Base-by-base conservation (phyloP, 2,329 filamentous ascomycete genomes). In the Colletotrichum lindemuthianum region DNA sequence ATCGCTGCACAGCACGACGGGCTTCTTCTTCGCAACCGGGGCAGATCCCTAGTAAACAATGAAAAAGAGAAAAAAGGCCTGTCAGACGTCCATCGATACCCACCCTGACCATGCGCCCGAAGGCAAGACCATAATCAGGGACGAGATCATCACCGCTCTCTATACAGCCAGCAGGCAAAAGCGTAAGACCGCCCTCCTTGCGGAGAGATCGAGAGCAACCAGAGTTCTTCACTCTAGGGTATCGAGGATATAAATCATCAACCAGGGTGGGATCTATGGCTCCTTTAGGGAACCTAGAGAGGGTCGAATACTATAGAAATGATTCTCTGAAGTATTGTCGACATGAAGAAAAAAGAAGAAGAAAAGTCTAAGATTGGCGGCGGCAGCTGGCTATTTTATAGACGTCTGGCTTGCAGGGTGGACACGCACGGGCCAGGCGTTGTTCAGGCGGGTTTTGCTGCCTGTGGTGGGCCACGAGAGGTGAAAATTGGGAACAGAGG, bases 301-400 rank as follows among this genome's bases (percentile, higher is more conserved):
- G 85, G 86, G 91, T 93, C 89, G 89, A 92, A 86, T 90, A 94
- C 93, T 97, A 93, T 94, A 97, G 91, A 97, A 96, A 92, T 92
- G 92, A 95, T 95, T 94, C 92, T 93, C 80, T 86, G 79, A 85
- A 85, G 83, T 86, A 86, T 86, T 86, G 84, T 87, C 85, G 84
- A 84, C 83, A 83, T 78, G 78, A 86, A 82, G 79, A 82, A 82
- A 83, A 77, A 74, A 79, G 51, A 61, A 34, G 80, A 77, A 79
- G 74, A 75, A 73, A 70, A 74, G 67, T 45, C 37, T 64, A 79
- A 80, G 76, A 66, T 52, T 39, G 6, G 69, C 72, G 70, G 70
- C 73, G 68, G 63, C 53, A 47, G 70, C 13, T 8, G 49, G 33
- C 12, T 13, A 12, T 74, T 83, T 78, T 84, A 83, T 84, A 85